Base-by-base conservation (phyloP, 768 basidiomycete genomes). In the Mycena alexandri region DNA sequence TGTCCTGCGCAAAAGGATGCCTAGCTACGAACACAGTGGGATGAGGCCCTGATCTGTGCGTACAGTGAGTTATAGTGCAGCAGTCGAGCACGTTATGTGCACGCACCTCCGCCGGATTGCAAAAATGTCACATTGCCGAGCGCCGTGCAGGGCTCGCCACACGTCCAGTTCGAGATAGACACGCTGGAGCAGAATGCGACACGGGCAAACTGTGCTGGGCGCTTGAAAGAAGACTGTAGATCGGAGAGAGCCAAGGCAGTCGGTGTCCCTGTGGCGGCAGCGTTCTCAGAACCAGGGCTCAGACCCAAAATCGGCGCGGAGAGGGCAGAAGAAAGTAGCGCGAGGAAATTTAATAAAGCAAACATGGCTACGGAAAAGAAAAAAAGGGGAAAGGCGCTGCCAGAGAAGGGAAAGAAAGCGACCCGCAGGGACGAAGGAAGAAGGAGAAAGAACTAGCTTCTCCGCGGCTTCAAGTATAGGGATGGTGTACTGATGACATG, bases 121-220 rank as follows among this genome's bases (percentile, higher is more conserved):
- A 44, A 21, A 21, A 44, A 44, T n/a, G 43, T 44, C 17, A 44
- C n/a, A 14, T n/a, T n/a, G 8, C 9, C 9, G 16, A 44, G n/a
- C 2, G 43, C 43, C 2, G 16, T 14, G 19, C 43, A 44, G 3
- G 63, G 63, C 8, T 14, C 46, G 44, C 63, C 63, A 21, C 63
- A 64, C 17, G 63, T 50, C 75, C 75, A 44, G 17, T 17, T 44
- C 43, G 43, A 13, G 43, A 44, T 44, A 8, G 17, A 19, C 17
- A 2, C 16, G n/a, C 43, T 44, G 17, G 43, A 44, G 17, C 43
- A 44, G 43, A 19, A 44, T n/a, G 43, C 43, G 16, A 44, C 74
- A 2, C 78, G 80, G 19, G 68, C 68, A 65, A 83, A 44, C 43
- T 44, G 43, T 14, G 43, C 43, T 21, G 43, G 43, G 43, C 43